Evolutionary conservation across 2,329 filamentous ascomycete genomes (phyloP).

Genomic region (Arthrinium phaeospermum): DNA sequence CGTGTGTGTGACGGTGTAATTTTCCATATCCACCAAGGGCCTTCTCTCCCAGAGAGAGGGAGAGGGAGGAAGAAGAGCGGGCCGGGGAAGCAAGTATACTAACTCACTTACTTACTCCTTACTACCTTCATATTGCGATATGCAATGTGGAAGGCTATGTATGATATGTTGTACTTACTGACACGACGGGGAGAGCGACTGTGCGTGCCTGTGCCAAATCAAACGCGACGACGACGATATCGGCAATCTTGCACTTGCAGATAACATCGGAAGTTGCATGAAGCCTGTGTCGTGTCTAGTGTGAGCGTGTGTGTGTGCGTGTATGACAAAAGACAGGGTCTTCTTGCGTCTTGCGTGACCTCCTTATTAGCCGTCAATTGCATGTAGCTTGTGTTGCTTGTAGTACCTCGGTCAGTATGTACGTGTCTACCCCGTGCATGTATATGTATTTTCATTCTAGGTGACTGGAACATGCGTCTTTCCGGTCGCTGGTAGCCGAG

Average conservation of each 20-base stretch:
- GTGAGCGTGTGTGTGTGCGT: not conserved
- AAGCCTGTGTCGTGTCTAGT: slow-evolving; percentile 12
- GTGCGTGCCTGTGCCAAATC: not conserved
- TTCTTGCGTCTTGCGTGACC: slow-evolving; percentile 6
- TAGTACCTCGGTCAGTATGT: not conserved
- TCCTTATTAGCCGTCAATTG: not conserved
- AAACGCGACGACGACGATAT: slow-evolving; percentile 6
- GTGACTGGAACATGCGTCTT: slow-evolving; percentile 7
- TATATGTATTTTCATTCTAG: not conserved
- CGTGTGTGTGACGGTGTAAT: no score
- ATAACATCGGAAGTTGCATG: slow-evolving; percentile 16
- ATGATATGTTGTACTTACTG: not conserved
- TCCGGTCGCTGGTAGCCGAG: slow-evolving; percentile 2
- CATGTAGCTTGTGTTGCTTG: not conserved
- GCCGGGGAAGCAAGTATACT: no score
- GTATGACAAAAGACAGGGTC: not conserved
- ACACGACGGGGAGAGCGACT: not conserved
- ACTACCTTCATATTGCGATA: no score
- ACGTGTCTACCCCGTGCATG: not conserved
- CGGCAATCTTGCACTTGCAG: slow-evolving; percentile 15
- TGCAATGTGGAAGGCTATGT: no score
- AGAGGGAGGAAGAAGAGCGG: no score
- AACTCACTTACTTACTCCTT: no score
- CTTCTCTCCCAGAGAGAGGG: no score
- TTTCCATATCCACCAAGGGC: no score